A percentile compares a stretch with the other conserved stretches of the same genome.
These are phyloP conservation scores for Takashimella koratensis DNA, from an alignment of 1,284 basidiomycete species.

Conservation along the genomic window DNA sequence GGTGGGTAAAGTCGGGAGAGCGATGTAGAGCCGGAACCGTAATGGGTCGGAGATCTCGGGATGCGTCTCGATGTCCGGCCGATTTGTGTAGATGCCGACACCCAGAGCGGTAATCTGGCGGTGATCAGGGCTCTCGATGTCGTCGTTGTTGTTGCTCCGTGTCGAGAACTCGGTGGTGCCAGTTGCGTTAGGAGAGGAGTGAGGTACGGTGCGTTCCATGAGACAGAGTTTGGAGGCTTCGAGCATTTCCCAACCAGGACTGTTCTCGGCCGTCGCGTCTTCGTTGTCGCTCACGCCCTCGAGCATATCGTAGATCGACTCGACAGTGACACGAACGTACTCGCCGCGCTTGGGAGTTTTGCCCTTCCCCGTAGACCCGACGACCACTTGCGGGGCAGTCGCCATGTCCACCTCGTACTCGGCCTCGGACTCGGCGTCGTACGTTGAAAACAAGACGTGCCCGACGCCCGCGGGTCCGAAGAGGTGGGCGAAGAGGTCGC, in stretches of 20 bases:
- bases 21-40: conserved; percentile 15
- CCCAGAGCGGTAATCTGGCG: conserved; percentile 5
- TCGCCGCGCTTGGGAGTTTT: conserved; percentile 5
- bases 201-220: conserved; percentile 1
- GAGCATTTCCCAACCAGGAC: conserved; percentile 13
- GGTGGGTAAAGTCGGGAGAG: conserved; percentile 7
- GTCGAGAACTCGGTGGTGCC: background rate
- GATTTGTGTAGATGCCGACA: conserved; percentile 10
- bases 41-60: background rate
- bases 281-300: background rate
- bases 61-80: background rate
- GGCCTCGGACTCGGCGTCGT: conserved; percentile 10
- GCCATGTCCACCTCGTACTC: background rate
- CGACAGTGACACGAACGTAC: conserved; percentile 14
- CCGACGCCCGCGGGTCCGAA: conserved; percentile 11
- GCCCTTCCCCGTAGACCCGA: background rate
- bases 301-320: conserved; percentile 9
- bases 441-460: conserved; percentile 6
- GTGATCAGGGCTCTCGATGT: background rate
- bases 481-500: conserved; percentile 12
- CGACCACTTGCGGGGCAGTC: background rate
- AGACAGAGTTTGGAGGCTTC: conserved; percentile 12
- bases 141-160: background rate
- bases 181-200: background rate
- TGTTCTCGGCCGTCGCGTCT: background rate